These are phyloP conservation scores for Circinella umbellata DNA, from an alignment of 371 early-diverging fungal species.

Conservation along the genomic window DNA sequence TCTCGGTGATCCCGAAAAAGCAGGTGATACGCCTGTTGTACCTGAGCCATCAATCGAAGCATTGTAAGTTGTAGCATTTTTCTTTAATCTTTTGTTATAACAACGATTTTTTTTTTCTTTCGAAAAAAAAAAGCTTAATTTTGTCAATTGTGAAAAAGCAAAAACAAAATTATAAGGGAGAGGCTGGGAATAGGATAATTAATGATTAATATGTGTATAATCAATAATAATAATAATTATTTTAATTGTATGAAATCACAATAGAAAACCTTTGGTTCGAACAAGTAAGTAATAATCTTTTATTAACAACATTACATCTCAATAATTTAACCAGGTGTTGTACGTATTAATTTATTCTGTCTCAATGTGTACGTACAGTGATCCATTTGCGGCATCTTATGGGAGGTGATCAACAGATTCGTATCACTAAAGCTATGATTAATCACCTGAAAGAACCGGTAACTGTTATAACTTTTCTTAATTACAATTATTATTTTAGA, in stretches of 20 bases:
- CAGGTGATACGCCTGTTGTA: conserved; percentile 4
- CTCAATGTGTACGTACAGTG: conserved; percentile 22
- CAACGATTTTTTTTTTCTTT: background rate
- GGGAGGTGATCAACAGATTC: conserved; percentile 39
- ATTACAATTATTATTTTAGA: too few relatives aligned
- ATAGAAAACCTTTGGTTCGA: conserved; percentile 15
- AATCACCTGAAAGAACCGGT: conserved; percentile 35
- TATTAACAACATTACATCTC: too few relatives aligned
- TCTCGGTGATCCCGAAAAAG: conserved; percentile 18
- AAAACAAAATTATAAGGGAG: too few relatives aligned
- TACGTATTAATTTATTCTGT: too few relatives aligned
- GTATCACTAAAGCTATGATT: conserved; percentile 35
- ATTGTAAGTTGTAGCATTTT: background rate
- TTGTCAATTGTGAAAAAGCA: too few relatives aligned
- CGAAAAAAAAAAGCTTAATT: too few relatives aligned
- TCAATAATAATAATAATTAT: background rate
- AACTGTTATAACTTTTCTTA: background rate
- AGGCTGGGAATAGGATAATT: too few relatives aligned
- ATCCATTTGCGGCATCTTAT: conserved; percentile 51
- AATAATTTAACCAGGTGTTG: too few relatives aligned
- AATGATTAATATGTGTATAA: too few relatives aligned
- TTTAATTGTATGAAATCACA: background rate
- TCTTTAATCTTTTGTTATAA: background rate
- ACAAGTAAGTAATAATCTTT: conserved; percentile 8
- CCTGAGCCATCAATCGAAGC: conserved; percentile 9